phyloP scores from a whole-genome alignment of 1,284 basidiomycete species.

The Trichosporon faecale region DNA sequence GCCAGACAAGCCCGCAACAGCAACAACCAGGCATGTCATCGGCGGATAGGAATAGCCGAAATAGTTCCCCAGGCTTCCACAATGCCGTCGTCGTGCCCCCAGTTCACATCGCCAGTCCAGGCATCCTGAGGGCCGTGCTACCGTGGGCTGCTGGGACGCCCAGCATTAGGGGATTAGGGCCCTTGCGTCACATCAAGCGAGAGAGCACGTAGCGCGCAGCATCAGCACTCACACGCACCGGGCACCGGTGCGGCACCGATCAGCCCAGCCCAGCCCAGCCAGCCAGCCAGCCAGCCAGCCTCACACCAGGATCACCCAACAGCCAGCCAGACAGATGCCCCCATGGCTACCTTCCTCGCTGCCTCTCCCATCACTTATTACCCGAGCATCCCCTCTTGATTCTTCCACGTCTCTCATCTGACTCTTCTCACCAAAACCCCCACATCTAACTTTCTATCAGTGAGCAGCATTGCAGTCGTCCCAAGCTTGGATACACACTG shows the following conservation, averaged over 20 bases:
- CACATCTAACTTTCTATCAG: conserved; percentile 12
- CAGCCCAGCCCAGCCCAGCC: background rate
- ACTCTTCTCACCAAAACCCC: conserved; percentile 6
- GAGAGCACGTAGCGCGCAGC: background rate
- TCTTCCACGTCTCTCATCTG: conserved; percentile 12
- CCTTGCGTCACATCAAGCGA: conserved; percentile 2
- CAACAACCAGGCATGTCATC: background rate
- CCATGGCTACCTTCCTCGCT: background rate
- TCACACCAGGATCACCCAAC: background rate
- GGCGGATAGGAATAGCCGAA: conserved; percentile 11
- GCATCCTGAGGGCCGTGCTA: background rate
- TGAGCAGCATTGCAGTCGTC: conserved; percentile 4
- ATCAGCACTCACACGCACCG: background rate
- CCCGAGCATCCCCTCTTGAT: conserved; percentile 9
- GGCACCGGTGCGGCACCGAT: background rate
- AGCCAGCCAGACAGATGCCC: conserved; percentile 3
- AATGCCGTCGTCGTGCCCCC: background rate
- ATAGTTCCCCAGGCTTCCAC: conserved; percentile 10
- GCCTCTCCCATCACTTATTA: conserved; percentile 9
- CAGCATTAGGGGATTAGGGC: background rate
- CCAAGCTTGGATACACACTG: background rate
- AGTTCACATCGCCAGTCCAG: background rate
- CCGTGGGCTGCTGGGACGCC: background rate
- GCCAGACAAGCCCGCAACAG: background rate
- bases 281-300: background rate